Evolutionary conservation across 2,329 filamentous ascomycete genomes (phyloP).

Genomic region (Calonectria crousiana): DNA sequence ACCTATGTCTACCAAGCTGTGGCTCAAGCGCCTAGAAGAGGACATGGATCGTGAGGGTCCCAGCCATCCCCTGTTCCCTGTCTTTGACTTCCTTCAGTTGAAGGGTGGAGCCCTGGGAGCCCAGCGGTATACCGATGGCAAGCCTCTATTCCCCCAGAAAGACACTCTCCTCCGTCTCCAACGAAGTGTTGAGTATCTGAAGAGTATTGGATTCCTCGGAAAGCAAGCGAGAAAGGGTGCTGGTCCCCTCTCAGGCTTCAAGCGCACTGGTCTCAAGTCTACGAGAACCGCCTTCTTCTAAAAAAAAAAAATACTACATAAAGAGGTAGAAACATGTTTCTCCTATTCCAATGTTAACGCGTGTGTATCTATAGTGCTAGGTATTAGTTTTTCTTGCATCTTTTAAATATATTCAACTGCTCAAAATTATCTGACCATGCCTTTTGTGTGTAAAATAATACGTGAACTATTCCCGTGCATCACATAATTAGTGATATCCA

Average conservation of each 20-base stretch:
- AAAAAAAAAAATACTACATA: not conserved
- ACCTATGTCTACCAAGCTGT: constrained; percentile 7
- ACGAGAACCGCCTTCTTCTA: constrained; percentile 2
- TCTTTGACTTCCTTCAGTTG: not conserved
- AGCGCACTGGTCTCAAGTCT: not conserved
- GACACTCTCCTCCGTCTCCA: constrained; percentile 12
- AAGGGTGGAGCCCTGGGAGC: not conserved
- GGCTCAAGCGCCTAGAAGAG: constrained; percentile 6
- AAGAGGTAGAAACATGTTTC: not conserved
- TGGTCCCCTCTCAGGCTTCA: not conserved
- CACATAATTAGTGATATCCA: too few relatives aligned
- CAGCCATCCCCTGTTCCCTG: constrained; percentile 6
- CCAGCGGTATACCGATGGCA: not conserved
- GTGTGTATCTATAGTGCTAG: not conserved
- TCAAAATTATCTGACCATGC: not conserved
- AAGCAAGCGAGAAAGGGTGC: not conserved
- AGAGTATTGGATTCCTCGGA: constrained; percentile 8
- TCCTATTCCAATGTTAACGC: not conserved
- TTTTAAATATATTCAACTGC: not conserved
- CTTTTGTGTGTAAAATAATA: not conserved
- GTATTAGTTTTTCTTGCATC: not conserved
- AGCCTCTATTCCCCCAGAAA: not conserved
- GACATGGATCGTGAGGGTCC: constrained; percentile 14
- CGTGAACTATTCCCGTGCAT: too few relatives aligned
- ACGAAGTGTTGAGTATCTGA: constrained; percentile 14